These are phyloP conservation scores for Penicillium aurantiogriseum DNA, from an alignment of 2,329 filamentous ascomycete species.

Conservation along the genomic window DNA sequence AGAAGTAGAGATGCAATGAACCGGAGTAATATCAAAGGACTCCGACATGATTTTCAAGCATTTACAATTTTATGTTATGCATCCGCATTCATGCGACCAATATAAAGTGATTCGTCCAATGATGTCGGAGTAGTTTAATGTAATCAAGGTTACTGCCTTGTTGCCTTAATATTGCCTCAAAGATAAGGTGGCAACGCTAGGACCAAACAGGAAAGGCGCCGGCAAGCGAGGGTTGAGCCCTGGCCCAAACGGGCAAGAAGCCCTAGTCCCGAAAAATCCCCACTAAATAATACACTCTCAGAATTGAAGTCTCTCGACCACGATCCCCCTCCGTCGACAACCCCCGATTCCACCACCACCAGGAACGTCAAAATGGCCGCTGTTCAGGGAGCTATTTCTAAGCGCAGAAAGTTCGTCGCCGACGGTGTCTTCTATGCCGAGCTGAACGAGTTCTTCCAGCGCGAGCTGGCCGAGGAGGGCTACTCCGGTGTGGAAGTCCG, in stretches of 20 bases:
- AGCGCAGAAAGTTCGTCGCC: conserved; percentile 72
- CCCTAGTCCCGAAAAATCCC: conserved; percentile 39
- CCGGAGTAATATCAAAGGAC: not conserved
- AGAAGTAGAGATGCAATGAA: conserved; percentile 54
- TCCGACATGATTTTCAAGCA: not conserved
- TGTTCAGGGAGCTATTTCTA: conserved; percentile 53
- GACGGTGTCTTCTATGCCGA: conserved; percentile 99
- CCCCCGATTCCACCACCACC: conserved; percentile 30
- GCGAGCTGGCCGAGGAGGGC: conserved; percentile 98
- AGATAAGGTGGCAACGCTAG: conserved; percentile 10
- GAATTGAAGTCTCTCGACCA: conserved; percentile 35
- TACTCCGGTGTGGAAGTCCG: conserved; percentile 99
- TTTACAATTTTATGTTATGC: conserved; percentile 8
- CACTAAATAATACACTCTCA: conserved; percentile 40
- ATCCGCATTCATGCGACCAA: not conserved
- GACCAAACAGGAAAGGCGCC: conserved; percentile 24
- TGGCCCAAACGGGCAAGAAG: conserved; percentile 35
- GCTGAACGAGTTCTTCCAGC: conserved; percentile 99
- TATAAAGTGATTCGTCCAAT: not conserved
- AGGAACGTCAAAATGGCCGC: conserved; percentile 50
- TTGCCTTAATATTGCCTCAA: conserved; percentile 11
- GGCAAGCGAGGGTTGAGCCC: conserved; percentile 44
- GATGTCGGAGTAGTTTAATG: not conserved
- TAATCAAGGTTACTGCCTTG: conserved; percentile 5
- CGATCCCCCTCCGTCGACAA: conserved; percentile 38